These are phyloP conservation scores for Sporothrix inflata DNA, from an alignment of 2,329 filamentous ascomycete genomes.

Conservation along the genomic window DNA sequence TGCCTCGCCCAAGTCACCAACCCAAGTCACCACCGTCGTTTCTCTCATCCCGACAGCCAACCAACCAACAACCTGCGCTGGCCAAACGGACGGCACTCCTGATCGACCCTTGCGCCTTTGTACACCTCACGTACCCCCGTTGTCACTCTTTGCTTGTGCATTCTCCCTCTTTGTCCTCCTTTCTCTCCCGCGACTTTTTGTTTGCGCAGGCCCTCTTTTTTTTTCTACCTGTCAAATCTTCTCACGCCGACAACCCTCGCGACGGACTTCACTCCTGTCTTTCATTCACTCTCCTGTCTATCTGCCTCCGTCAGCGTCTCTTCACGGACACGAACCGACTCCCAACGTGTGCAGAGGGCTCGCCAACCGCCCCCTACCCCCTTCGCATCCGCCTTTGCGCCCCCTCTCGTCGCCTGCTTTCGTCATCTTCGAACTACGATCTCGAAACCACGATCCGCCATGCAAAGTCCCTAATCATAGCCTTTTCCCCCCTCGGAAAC, in stretches of 20 bases:
- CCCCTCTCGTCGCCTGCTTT: not conserved
- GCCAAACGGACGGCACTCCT: constrained; percentile 13
- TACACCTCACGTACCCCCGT: constrained; percentile 16
- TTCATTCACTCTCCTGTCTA: not conserved
- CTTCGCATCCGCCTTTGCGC: not conserved
- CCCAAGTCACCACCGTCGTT: not conserved
- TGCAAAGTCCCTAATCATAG: constrained; percentile 23
- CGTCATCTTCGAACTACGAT: not conserved
- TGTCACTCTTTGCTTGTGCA: not conserved
- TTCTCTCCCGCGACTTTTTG: not conserved
- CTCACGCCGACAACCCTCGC: constrained; percentile 3
- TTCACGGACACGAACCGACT: not conserved
- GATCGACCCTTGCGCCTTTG: constrained; percentile 7
- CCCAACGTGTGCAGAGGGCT: not conserved
- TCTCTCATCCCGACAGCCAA: constrained; percentile 2
- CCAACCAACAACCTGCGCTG: constrained; percentile 4
- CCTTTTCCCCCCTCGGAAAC: constrained; percentile 16
- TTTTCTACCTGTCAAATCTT: not conserved
- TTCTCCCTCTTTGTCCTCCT: not conserved
- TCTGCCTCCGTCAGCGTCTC: not conserved
- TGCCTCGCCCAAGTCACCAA: not conserved
- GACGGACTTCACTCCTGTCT: not conserved
- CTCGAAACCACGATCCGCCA: constrained; percentile 13
- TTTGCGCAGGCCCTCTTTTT: not conserved
- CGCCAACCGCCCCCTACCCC: not conserved